These are phyloP conservation scores for Neurospora sp. DNA, from an alignment of 495 filamentous ascomycete genomes.

Conservation along the genomic window DNA sequence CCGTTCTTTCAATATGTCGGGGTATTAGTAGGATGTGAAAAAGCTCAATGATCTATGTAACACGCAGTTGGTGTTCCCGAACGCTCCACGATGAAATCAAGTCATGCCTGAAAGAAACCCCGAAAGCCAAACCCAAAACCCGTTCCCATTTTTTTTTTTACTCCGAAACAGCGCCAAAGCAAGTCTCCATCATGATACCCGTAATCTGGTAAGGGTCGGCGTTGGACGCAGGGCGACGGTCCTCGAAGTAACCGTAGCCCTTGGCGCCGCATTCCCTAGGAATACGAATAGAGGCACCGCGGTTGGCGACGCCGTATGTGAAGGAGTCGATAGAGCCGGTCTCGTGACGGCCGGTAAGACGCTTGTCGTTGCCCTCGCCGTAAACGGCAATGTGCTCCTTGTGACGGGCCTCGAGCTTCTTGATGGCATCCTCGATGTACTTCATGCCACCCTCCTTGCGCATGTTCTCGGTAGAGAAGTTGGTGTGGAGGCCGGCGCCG, in stretches of 20 bases:
- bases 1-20: neutral
- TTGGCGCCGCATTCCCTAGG: constrained; percentile 83
- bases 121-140: constrained; percentile 3
- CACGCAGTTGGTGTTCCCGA: neutral
- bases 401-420: constrained; percentile 71
- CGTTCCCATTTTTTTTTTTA: neutral
- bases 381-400: constrained; percentile 95
- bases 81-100: neutral
- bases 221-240: constrained; percentile 89
- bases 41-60: neutral
- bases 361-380: constrained; percentile 82
- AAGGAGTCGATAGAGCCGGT: constrained; percentile 88
- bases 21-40: neutral
- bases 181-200: constrained; percentile 27
- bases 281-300: constrained; percentile 82
- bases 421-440: constrained; percentile 61
- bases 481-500: constrained; percentile 92
- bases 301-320: constrained; percentile 91
- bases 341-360: constrained; percentile 94
- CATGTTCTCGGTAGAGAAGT: constrained; percentile 82
- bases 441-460: constrained; percentile 92
- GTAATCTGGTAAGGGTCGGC: constrained; percentile 74
- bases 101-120: neutral
- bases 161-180: constrained; percentile 5
- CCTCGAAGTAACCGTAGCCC: constrained; percentile 97